These are phyloP conservation scores for Candida easanensis DNA, from an alignment of 805 yeast genomes.

Conservation along the genomic window DNA sequence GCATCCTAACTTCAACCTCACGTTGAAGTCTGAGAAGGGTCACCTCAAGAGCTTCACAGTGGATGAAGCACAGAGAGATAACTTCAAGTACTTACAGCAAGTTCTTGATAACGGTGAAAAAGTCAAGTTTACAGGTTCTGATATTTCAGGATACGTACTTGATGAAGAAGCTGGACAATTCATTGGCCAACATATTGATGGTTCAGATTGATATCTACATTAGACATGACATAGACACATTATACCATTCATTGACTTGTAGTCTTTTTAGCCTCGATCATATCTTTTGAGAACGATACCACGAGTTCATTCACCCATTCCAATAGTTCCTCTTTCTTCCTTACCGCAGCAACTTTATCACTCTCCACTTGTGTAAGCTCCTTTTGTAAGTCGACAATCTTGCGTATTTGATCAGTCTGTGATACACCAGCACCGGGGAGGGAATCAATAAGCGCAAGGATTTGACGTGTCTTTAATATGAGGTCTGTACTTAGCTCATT, in stretches of 20 bases:
- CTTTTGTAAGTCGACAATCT: constrained; percentile 57
- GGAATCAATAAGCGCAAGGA: constrained; percentile 79
- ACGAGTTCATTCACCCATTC: constrained; percentile 66
- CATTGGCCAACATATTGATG: constrained; percentile 34
- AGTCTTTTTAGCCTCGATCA: constrained; percentile 32
- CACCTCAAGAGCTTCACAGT: constrained; percentile 26
- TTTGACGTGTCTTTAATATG: constrained; percentile 81
- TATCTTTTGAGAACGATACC: constrained; percentile 39
- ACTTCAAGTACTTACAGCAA: constrained; percentile 35
- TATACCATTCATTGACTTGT: neutral
- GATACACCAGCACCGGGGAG: constrained; percentile 92
- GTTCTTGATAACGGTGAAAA: constrained; percentile 28
- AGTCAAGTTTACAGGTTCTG: constrained; percentile 40
- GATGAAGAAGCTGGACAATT: constrained; percentile 44
- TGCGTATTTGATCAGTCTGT: constrained; percentile 64
- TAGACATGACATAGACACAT: too few relatives aligned
- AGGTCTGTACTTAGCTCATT: constrained; percentile 83
- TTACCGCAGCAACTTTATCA: constrained; percentile 52
- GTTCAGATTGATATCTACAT: neutral
- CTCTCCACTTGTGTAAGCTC: constrained; percentile 61
- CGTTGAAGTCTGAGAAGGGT: constrained; percentile 53
- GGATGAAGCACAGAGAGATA: constrained; percentile 18
- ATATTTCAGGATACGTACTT: constrained; percentile 42
- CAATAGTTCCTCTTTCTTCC: constrained; percentile 61
- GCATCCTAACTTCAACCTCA: constrained; percentile 32